A percentile compares a stretch with the other conserved stretches of the same genome.
phyloP scores from a whole-genome alignment of 2,329 filamentous ascomycete genomes.

The Fusarium floridanum region DNA sequence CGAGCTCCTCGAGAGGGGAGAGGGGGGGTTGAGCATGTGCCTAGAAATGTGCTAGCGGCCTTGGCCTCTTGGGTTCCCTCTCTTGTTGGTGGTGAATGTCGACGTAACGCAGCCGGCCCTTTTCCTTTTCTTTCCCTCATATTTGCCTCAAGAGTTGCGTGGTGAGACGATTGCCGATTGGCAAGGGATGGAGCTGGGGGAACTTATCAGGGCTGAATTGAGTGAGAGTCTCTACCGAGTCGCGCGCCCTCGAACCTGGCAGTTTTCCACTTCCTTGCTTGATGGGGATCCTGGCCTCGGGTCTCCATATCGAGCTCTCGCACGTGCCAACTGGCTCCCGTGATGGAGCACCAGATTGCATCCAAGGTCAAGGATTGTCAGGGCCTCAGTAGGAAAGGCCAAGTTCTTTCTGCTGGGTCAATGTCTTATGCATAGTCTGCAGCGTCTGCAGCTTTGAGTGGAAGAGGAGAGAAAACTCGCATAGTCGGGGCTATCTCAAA shows the following conservation, averaged over 20 bases:
- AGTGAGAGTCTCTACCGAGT: constrained; percentile 19
- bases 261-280: constrained; percentile 5
- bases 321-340: constrained; percentile 40
- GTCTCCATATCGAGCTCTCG: constrained; percentile 36
- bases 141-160: background rate
- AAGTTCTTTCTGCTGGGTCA: background rate
- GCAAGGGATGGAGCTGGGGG: constrained; percentile 10
- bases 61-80: constrained; percentile 15
- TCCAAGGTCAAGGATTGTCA: constrained; percentile 18
- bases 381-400: background rate
- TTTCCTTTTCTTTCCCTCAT: background rate
- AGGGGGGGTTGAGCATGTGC: constrained; percentile 27
- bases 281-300: constrained; percentile 11
- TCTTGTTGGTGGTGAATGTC: constrained; percentile 7
- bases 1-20: background rate
- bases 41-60: constrained; percentile 7
- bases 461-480: constrained; percentile 10
- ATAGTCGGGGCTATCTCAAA: background rate
- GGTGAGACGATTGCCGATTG: constrained; percentile 14
- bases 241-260: background rate
- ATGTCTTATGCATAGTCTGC: background rate
- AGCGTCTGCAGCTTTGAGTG: background rate
- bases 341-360: constrained; percentile 17
- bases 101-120: background rate
- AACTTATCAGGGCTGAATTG: constrained; percentile 15